Conservation (phyloP, 345 rosid genomes). For the Citrus australasica region DNA sequence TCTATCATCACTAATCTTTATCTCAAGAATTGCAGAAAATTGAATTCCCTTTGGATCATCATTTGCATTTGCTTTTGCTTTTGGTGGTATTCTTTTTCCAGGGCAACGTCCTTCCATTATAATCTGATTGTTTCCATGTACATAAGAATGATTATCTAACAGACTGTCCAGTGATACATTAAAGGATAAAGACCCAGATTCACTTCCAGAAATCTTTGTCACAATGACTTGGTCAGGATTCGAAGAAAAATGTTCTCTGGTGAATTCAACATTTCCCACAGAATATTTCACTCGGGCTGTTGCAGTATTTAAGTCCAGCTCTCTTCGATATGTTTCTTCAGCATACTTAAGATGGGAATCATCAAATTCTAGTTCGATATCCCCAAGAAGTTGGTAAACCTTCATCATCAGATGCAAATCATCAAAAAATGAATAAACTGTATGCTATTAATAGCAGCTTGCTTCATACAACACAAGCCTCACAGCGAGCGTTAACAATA, state of each 20-base stretch:
- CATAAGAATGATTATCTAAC: slow-evolving; percentile 48
- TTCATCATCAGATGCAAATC: slow-evolving; percentile 28
- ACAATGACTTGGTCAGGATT: slow-evolving; percentile 65
- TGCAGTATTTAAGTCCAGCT: slow-evolving; percentile 86
- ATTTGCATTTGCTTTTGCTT: slow-evolving; percentile 18
- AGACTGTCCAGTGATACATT: slow-evolving; percentile 59
- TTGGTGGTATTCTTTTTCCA: slow-evolving; percentile 57
- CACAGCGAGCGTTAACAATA: not conserved
- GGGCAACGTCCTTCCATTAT: slow-evolving; percentile 72
- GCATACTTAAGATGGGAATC: slow-evolving; percentile 62
- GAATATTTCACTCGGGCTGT: slow-evolving; percentile 62
- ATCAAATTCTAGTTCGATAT: slow-evolving; percentile 73
- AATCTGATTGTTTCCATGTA: slow-evolving; percentile 49
- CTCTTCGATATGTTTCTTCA: slow-evolving; percentile 67
- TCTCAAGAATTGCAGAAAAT: slow-evolving; percentile 63
- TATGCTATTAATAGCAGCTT: not conserved
- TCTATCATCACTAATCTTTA: slow-evolving; percentile 51
- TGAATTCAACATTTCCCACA: slow-evolving; percentile 53
- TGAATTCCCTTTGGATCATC: slow-evolving; percentile 59
- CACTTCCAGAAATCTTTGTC: slow-evolving; percentile 61
- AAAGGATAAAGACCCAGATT: slow-evolving; percentile 65
- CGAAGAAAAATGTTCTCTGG: slow-evolving; percentile 74
- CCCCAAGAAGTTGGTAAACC: slow-evolving; percentile 89
- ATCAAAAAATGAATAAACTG: not conserved
- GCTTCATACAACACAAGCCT: not conserved